Base-by-base conservation (phyloP, 768 basidiomycete species). In the Agrocybe chaxingu region DNA sequence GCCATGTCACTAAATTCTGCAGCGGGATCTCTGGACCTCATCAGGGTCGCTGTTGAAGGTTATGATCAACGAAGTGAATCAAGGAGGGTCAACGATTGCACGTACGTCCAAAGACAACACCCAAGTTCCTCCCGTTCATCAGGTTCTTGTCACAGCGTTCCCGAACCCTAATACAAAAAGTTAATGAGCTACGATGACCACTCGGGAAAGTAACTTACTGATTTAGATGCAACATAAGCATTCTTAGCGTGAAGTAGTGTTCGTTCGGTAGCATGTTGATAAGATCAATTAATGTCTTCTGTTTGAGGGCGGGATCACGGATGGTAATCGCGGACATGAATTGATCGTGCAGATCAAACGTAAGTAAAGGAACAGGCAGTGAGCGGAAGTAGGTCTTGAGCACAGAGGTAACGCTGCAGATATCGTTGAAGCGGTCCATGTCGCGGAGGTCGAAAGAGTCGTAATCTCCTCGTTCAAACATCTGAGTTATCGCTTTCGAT, bases 1-100 rank as follows among this genome's bases (percentile, higher is more conserved):
- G 92, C 95, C 91, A 98, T 98, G 67, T 99, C 96, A 61, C 85
- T 88, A 71, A 98, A 98, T 71, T 98, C 97, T 12, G 90, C 82
- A 24, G 79, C 77, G 3, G 88, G 84, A 64, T 95, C 88, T 32
- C 81, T 79, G 7, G 96, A 95, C 60, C 90, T 83, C 86, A 98
- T 91, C 13, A 99, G 75, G 0, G 96, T 98, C 8, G 96, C 95
- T 98, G 57, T 2, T 63, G 47, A 48, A 58, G 11, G 35, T 54
- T 54, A 35, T 18, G 16, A 33, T 10, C 49, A 54, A 50, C 31
- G 16, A 42, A 38, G 6, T 16, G 19, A 41, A 53, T 30, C 32
- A 34, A 24, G 24, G 3, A 24, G 24, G 5, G 24, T 5, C 24
- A 24, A 24, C 24, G 24, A 5, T 24, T 5, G 24, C 10, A 84